Conservation (phyloP, 2,329 filamentous ascomycete genomes). For the Biscogniauxia marginata region DNA sequence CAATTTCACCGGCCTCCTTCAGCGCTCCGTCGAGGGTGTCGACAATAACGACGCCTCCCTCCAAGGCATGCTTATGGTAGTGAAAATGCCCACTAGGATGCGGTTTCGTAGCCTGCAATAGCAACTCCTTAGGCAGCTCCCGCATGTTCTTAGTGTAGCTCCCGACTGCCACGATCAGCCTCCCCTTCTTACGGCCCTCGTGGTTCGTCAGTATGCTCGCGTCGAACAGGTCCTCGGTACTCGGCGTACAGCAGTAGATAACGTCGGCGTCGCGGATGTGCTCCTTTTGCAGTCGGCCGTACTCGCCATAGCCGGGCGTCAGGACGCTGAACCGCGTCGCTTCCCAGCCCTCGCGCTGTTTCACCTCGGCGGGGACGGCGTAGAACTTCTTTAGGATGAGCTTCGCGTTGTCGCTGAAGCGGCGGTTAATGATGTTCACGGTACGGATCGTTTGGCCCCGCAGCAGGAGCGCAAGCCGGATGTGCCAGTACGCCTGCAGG, state of each 20-base stretch:
- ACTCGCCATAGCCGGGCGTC: slow-evolving; percentile 70
- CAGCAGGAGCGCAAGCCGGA: slow-evolving; percentile 77
- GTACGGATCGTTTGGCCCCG: slow-evolving; percentile 69
- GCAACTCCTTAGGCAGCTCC: slow-evolving; percentile 75
- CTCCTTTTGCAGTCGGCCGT: slow-evolving; percentile 63
- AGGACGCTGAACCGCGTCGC: slow-evolving; percentile 66
- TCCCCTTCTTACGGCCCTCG: slow-evolving; percentile 67
- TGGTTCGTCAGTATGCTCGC: slow-evolving; percentile 67
- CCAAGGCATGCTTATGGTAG: slow-evolving; percentile 64
- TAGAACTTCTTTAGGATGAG: slow-evolving; percentile 50
- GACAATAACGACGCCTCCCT: slow-evolving; percentile 67
- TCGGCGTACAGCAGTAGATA: slow-evolving; percentile 87
- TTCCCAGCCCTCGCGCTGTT: slow-evolving; percentile 60
- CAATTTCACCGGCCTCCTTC: slow-evolving; percentile 82
- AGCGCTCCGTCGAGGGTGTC: slow-evolving; percentile 78
- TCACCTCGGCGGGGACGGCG: slow-evolving; percentile 41
- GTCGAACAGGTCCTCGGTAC: slow-evolving; percentile 72
- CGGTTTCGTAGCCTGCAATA: slow-evolving; percentile 59
- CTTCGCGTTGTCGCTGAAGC: slow-evolving; percentile 59
- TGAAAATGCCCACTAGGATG: slow-evolving; percentile 51
- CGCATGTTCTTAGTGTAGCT: slow-evolving; percentile 71
- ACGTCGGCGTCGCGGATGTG: slow-evolving; percentile 72
- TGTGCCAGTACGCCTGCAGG: slow-evolving; percentile 92
- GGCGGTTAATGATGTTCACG: slow-evolving; percentile 80
- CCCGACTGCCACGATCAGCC: slow-evolving; percentile 71